Base-by-base conservation (phyloP, 2,329 filamentous ascomycete genomes). In the Neofusicoccum ribis region DNA sequence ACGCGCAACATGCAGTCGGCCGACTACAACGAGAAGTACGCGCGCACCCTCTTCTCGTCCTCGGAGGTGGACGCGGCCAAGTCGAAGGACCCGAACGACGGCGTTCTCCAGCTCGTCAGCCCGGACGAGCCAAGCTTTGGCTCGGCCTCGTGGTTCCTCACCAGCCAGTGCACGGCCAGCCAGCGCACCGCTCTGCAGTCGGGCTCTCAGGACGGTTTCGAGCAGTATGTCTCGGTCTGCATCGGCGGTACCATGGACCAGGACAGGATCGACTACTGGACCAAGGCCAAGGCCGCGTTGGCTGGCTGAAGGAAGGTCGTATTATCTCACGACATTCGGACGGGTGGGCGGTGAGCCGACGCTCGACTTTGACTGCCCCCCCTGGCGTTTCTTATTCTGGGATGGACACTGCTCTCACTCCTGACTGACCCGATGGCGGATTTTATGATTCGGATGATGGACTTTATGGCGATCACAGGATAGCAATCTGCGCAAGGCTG, bases 1-100 rank as follows among this genome's bases (percentile, higher is more conserved):
- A 93, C 91, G 0, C 79, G 86, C 3, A 88, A 88, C 72, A 90
- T 90, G 88, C 85, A 89, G 75, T 83, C 80, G 61, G 79, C 85
- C 0, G 70, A 76, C 0, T 88, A 79, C 74, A 87, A 89, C 70
- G 68, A 79, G 1, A 70, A 81, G 69, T 90, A 89, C 69, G 86
- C 86, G 3, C 77, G 80, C 0, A 81, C 73, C 1, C 68, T 89
- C 36, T 72, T 67, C 20, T 71, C 70, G 2, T 72, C 74, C 3
- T 70, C 74, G 1, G 66, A 64, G 73, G 78, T 68, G 69, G 71
- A 37, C 67, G 72, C 64, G 51, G 71, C 69, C 66, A 69, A 66
- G 34, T 78, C 73, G 14, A 70, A 74, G 49, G 78, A 80, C 54
- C 27, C 27, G 27, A 74, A 79, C 0, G 63, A 65, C n/a, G 80